A percentile compares a stretch with the other conserved stretches of the same genome.
Conservation (phyloP, 257 asterid species). For the Nicotiana undulata region DNA sequence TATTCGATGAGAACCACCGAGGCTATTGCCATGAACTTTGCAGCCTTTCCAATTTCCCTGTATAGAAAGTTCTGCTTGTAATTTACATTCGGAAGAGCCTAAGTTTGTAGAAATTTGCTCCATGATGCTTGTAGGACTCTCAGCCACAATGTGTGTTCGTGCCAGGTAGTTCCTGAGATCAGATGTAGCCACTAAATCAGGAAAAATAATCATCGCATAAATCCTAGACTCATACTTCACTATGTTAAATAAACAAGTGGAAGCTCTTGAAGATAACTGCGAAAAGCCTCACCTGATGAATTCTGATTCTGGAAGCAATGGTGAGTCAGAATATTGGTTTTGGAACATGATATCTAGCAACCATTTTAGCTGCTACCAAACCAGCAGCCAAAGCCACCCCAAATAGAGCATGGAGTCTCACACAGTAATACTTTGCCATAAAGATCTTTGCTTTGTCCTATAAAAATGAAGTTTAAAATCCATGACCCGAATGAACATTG, state of each 20-base stretch:
- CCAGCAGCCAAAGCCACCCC: constrained; percentile 74
- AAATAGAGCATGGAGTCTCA: constrained; percentile 60
- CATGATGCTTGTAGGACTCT: neutral
- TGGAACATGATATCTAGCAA: constrained; percentile 34
- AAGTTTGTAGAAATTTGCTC: neutral
- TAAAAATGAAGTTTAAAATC: neutral
- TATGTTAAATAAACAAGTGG: neutral
- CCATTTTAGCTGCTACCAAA: constrained; percentile 51
- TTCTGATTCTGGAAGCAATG: neutral
- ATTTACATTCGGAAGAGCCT: neutral
- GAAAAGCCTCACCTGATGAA: neutral
- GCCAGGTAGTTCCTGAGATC: neutral
- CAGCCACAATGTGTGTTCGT: neutral
- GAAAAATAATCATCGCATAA: neutral
- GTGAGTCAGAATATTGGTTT: constrained; percentile 22
- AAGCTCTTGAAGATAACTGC: neutral
- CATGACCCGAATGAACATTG: neutral
- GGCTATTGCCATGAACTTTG: neutral
- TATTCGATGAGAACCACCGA: too few relatives aligned
- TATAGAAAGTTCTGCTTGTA: neutral
- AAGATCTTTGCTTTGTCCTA: constrained; percentile 65
- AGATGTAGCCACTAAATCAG: neutral
- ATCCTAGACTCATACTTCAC: neutral
- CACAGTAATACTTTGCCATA: constrained; percentile 73
- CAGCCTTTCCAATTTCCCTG: neutral